Base-by-base conservation (phyloP, 306 rosid species). In the Dalbergia oliveri region DNA sequence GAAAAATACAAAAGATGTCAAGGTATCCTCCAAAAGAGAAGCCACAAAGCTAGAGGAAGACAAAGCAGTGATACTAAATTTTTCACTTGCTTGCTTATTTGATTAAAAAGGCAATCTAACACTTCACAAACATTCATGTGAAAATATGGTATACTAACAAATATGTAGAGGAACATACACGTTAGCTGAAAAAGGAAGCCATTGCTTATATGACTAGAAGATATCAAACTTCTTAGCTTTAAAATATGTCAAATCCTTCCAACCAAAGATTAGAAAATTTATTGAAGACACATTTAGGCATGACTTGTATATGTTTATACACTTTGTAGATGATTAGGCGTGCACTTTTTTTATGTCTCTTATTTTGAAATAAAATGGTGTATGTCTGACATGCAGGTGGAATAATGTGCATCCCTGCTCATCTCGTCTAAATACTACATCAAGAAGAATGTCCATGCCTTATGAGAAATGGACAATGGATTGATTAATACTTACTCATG, bases 401-500 rank as follows among this genome's bases (percentile, higher is more conserved):
- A 44, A 37, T 18, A 16, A 73, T 61, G 66, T 41, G 44, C 54
- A 39, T 21, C 66, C 65, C 19, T 14, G 23, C 50, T 75, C 9
- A 12, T 4, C 15, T 69, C 73, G 45, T 18, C 10, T 67, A 60
- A 65, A 60, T 51, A 23, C 66, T 23, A 49, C 61, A 84, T 56
- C 14, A 80, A 44, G 56, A 76, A 53, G 11, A 65, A 66, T 79
- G 61, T 43, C 53, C 47, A 67, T 53, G 65, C 13, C 33, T 44
- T 58, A 53, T 62, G 69, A 68, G 45, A 65, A 18, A 77, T 16
- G 57, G 58, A 74, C 15, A 12, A 39, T 18, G 53, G 72, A 57
- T 74, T 31, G 56, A 73, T 79, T 34, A 82, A 58, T 72, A 84
- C 93, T 79, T 66, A 94, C 97, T 81, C 83, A 65, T 94, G 99